Percentiles rank a stretch among this genome's conserved stretches.
phyloP scores from a whole-genome alignment of 176 grass and related monocot species.

The Carex pumila region DNA sequence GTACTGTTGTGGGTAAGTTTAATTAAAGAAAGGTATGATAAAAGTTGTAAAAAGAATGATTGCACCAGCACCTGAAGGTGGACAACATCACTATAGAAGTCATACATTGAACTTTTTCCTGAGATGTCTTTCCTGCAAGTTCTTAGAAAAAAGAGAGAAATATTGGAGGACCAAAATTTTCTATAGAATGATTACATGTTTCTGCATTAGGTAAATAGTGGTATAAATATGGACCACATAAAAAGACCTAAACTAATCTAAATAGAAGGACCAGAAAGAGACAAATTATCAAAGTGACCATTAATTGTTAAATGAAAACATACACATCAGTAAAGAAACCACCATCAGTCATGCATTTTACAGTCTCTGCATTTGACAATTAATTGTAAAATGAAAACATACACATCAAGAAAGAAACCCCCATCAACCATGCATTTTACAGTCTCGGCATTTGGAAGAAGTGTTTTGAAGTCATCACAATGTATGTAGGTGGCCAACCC shows the following conservation, averaged over 20 bases:
- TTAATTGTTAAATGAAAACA: constrained; percentile 10
- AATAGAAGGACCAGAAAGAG: neutral
- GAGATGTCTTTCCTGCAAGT: constrained; percentile 55
- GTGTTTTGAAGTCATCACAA: constrained; percentile 52
- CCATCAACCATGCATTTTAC: constrained; percentile 76
- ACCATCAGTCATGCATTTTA: constrained; percentile 78
- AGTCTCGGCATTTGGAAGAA: constrained; percentile 28
- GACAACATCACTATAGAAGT: constrained; percentile 32
- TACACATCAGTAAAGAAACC: constrained; percentile 73
- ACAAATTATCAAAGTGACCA: neutral
- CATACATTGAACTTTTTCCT: constrained; percentile 38
- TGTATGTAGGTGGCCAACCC: constrained; percentile 53
- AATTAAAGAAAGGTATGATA: neutral
- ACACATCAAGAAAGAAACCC: constrained; percentile 74
- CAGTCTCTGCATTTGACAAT: constrained; percentile 13
- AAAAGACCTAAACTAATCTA: neutral
- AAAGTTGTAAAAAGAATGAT: neutral
- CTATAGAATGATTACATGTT: neutral
- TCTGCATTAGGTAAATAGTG: neutral
- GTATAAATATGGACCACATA: neutral
- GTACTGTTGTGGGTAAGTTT: neutral
- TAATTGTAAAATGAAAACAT: constrained; percentile 19
- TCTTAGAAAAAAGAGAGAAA: neutral
- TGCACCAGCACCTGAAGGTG: constrained; percentile 52
- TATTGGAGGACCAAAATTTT: neutral